Evolutionary conservation across 2,329 filamentous ascomycete species (phyloP).

Genomic region (Sclerotinia subarctica): DNA sequence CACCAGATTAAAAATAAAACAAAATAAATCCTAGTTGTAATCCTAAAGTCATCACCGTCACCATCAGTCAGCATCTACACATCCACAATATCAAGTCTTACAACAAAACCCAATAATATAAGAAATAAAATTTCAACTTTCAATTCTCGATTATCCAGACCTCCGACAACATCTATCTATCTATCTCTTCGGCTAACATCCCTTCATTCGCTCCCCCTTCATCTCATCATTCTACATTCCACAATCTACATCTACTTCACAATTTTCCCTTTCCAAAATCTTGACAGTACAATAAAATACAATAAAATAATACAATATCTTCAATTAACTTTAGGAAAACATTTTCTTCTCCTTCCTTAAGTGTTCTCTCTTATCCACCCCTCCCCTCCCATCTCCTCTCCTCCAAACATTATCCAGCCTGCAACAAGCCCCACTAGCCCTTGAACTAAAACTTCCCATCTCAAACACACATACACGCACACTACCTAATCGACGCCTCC

Average conservation of each 20-base stretch:
- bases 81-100: neutral
- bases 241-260: neutral
- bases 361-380: neutral
- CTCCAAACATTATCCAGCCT: neutral
- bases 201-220: neutral
- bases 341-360: neutral
- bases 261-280: neutral
- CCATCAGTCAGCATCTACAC: too few species aligned
- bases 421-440: too few species aligned
- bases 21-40: too few species aligned
- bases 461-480: neutral
- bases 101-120: too few species aligned
- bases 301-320: neutral
- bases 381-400: neutral
- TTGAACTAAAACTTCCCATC: too few species aligned
- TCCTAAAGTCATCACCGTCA: too few species aligned
- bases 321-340: neutral
- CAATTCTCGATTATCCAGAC: too few species aligned
- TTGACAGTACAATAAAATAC: neutral
- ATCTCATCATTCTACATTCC: neutral
- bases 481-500: slow-evolving; percentile 29
- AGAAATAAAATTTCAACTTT: neutral
- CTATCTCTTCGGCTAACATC: neutral
- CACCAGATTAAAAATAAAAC: too few species aligned
- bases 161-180: too few species aligned